Evolutionary conservation across 306 rosid genomes (phyloP).

Genomic region (Echinosophora koreensis): DNA sequence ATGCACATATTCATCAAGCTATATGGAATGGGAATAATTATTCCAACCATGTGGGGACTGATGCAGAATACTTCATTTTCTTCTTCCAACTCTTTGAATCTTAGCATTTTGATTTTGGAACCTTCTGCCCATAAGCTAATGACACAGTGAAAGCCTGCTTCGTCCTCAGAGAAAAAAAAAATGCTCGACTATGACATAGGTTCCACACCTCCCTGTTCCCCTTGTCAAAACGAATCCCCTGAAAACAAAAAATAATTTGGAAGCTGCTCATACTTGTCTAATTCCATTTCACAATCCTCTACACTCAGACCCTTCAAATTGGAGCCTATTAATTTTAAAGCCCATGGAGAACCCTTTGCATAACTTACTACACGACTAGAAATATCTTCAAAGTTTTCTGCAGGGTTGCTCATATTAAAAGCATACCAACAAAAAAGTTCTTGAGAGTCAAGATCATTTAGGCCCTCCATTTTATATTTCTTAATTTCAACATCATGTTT

Average conservation of each 20-base stretch:
- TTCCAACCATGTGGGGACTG: too few relatives aligned
- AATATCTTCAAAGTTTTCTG: background rate
- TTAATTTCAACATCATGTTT: background rate
- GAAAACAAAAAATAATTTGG: background rate
- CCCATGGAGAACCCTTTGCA: slow-evolving; percentile 45
- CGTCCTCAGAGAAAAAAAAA: too few relatives aligned
- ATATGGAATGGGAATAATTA: too few relatives aligned
- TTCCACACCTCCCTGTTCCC: too few relatives aligned
- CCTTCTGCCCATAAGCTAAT: too few relatives aligned
- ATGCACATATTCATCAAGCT: too few relatives aligned
- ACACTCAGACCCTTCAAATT: slow-evolving; percentile 4
- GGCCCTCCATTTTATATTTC: slow-evolving; percentile 30
- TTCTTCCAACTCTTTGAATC: too few relatives aligned
- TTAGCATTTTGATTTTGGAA: too few relatives aligned
- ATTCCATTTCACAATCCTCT: slow-evolving; percentile 22
- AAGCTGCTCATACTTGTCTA: background rate
- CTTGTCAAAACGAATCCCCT: too few relatives aligned
- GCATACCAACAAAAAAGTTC: slow-evolving; percentile 39
- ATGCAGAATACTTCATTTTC: too few relatives aligned
- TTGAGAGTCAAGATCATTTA: slow-evolving; percentile 26
- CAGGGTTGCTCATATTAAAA: slow-evolving; percentile 10
- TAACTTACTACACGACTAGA: slow-evolving; percentile 30
- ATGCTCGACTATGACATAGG: too few relatives aligned
- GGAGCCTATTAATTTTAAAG: slow-evolving; percentile 41
- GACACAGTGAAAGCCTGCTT: too few relatives aligned